phyloP scores from a whole-genome alignment of 192 early-diverging fungal species.

The Lobosporangium transversale region DNA sequence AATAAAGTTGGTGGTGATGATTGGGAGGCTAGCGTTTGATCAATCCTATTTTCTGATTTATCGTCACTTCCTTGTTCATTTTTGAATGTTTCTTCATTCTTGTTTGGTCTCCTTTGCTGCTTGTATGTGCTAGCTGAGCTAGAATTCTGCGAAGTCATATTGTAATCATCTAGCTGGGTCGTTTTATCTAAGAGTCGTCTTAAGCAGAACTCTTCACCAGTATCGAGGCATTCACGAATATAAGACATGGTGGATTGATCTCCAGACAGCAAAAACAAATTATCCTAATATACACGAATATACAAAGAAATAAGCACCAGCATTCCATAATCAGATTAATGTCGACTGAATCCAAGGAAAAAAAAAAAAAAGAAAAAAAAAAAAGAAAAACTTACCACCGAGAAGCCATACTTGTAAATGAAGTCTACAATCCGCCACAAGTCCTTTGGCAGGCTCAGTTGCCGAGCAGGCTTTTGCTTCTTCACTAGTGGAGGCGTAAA shows the following conservation, averaged over 20 bases:
- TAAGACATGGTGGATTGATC: constrained; percentile 70
- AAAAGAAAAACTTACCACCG: constrained; percentile 61
- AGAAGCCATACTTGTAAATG: constrained; percentile 71
- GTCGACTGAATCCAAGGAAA: neutral
- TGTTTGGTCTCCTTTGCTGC: neutral
- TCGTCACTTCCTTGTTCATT: constrained; percentile 32
- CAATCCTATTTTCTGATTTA: constrained; percentile 26
- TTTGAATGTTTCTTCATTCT: constrained; percentile 31
- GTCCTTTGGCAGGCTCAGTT: constrained; percentile 68
- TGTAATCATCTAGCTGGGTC: constrained; percentile 1
- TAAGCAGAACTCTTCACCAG: constrained; percentile 73
- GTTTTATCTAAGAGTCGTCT: constrained; percentile 46
- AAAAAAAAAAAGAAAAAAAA: neutral
- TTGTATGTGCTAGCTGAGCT: neutral
- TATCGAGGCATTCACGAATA: constrained; percentile 85
- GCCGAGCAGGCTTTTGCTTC: constrained; percentile 29
- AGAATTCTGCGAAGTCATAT: neutral
- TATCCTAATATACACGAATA: too few species aligned
- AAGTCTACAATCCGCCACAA: constrained; percentile 79
- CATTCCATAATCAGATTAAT: neutral
- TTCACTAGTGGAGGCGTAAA: constrained; percentile 5
- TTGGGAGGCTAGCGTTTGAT: constrained; percentile 23
- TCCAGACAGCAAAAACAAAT: constrained; percentile 70
- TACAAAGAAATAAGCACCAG: neutral
- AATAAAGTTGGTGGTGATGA: constrained; percentile 14